These are phyloP conservation scores for Mycena rosella DNA, from an alignment of 768 basidiomycete species.

Conservation along the genomic window DNA sequence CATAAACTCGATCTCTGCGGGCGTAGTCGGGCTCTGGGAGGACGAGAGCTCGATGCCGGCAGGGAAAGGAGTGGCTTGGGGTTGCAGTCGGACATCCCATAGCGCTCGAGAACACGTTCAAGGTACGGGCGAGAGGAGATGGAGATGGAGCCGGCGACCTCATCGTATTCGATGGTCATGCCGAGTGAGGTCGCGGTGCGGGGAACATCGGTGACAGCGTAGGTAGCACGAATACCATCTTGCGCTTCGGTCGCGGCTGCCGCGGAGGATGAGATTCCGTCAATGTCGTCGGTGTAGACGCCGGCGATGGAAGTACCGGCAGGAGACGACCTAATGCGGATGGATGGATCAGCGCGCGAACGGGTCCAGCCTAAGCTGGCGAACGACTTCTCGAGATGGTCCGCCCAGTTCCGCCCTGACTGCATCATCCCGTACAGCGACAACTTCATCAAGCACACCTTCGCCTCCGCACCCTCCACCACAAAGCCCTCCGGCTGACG, in stretches of 20 bases:
- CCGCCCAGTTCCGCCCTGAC: conserved; percentile 31
- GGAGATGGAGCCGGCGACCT: conserved; percentile 34
- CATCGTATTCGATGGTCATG: conserved; percentile 29
- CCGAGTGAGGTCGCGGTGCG: conserved; percentile 41
- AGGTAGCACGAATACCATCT: conserved; percentile 29
- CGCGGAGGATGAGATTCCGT: conserved; percentile 10
- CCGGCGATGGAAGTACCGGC: conserved; percentile 20
- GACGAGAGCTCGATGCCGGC: too few species aligned
- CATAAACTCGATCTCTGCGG: conserved; percentile 40
- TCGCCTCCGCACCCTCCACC: background rate
- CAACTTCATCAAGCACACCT: conserved; percentile 19
- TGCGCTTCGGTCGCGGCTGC: conserved; percentile 25
- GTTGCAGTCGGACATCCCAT: conserved; percentile 39
- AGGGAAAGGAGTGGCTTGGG: conserved; percentile 44
- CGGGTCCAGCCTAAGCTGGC: conserved; percentile 21
- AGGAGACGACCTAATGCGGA: conserved; percentile 12
- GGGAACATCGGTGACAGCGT: conserved; percentile 38
- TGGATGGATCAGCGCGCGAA: conserved; percentile 27
- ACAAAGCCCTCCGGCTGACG: conserved; percentile 43
- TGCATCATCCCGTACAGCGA: conserved; percentile 36
- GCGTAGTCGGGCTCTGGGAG: too few species aligned
- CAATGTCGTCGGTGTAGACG: conserved; percentile 23
- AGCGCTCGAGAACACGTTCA: conserved; percentile 38
- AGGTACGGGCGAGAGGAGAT: conserved; percentile 37
- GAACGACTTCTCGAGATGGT: conserved; percentile 15